These are phyloP conservation scores for Leccinellum luteum DNA, from an alignment of 768 basidiomycete species.

Conservation along the genomic window DNA sequence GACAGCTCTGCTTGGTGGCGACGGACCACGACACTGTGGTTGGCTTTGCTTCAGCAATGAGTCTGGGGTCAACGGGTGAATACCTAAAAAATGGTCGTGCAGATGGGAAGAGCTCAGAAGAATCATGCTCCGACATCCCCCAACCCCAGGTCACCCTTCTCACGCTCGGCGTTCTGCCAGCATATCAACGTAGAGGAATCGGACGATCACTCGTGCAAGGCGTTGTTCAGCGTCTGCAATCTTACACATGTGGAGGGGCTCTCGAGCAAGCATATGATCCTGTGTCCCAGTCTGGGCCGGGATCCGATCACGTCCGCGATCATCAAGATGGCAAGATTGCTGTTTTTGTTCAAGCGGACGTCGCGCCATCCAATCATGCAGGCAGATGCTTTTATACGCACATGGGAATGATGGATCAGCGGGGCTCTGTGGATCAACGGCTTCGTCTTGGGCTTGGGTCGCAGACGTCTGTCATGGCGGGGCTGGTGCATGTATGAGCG, in stretches of 20 bases:
- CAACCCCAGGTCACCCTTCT: slow-evolving; percentile 24
- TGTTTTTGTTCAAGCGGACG: slow-evolving; percentile 29
- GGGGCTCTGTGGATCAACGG: slow-evolving; percentile 5
- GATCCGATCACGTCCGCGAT: background rate
- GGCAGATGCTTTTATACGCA: slow-evolving; percentile 28
- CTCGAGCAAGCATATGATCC: background rate
- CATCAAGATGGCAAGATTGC: background rate
- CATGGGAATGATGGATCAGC: slow-evolving; percentile 30
- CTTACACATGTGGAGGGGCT: background rate
- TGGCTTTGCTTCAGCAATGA: slow-evolving; percentile 29
- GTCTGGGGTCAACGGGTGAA: background rate
- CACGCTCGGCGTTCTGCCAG: slow-evolving; percentile 29
- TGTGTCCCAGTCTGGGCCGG: background rate
- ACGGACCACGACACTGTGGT: slow-evolving; percentile 18
- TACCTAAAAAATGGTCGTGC: background rate
- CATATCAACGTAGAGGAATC: slow-evolving; percentile 28
- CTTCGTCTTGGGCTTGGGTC: slow-evolving; percentile 16
- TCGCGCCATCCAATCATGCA: slow-evolving; percentile 23
- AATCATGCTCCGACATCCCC: slow-evolving; percentile 7
- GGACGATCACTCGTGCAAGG: slow-evolving; percentile 29
- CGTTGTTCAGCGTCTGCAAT: slow-evolving; percentile 27
- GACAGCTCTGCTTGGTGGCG: slow-evolving; percentile 31
- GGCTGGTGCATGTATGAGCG: slow-evolving; percentile 23
- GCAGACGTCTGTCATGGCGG: slow-evolving; percentile 24
- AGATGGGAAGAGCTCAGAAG: slow-evolving; percentile 1